A percentile compares a stretch with the other conserved stretches of the same genome.
Evolutionary conservation across 2,329 filamentous ascomycete genomes (phyloP).

Genomic region (Paramyrothecium sp.): DNA sequence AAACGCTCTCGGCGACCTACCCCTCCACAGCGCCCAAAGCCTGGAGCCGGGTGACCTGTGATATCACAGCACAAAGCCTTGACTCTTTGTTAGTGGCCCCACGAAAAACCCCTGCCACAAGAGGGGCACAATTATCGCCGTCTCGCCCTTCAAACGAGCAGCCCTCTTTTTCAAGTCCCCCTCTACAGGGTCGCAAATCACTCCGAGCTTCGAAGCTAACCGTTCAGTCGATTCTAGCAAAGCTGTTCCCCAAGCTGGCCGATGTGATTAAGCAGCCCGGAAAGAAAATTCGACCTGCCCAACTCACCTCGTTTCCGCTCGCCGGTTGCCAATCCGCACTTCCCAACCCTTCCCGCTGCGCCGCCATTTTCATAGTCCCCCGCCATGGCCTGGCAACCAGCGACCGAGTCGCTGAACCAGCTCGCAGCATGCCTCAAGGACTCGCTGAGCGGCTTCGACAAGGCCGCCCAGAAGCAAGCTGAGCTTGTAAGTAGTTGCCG

Average conservation of each 20-base stretch:
- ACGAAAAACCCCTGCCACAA: slow-evolving; percentile 3
- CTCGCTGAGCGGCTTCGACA: slow-evolving; percentile 83
- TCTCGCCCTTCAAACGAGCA: neutral
- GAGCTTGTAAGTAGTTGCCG: slow-evolving; percentile 74
- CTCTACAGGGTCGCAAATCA: too few relatives aligned
- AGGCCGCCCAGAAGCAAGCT: slow-evolving; percentile 80
- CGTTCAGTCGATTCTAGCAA: too few relatives aligned
- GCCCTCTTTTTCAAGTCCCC: slow-evolving; percentile 7
- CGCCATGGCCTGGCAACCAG: slow-evolving; percentile 89
- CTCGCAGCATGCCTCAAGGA: slow-evolving; percentile 87
- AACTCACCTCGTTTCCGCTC: slow-evolving; percentile 9
- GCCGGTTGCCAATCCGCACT: slow-evolving; percentile 9
- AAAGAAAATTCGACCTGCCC: too few relatives aligned
- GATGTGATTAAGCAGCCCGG: slow-evolving; percentile 20
- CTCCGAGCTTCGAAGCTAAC: too few relatives aligned
- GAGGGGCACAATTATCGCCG: slow-evolving; percentile 4
- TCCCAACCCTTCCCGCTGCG: neutral
- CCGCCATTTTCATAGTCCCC: slow-evolving; percentile 14
- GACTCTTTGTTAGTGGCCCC: slow-evolving; percentile 1
- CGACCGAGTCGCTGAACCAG: slow-evolving; percentile 83
- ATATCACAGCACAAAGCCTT: neutral
- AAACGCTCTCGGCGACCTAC: too few relatives aligned
- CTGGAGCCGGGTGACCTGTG: too few relatives aligned
- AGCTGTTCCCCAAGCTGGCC: too few relatives aligned
- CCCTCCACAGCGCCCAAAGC: too few relatives aligned